Evolutionary conservation across 345 rosid species (phyloP), one percentile per base, ranked within the genome.

Genomic region (Carallia pectinifolia): DNA sequence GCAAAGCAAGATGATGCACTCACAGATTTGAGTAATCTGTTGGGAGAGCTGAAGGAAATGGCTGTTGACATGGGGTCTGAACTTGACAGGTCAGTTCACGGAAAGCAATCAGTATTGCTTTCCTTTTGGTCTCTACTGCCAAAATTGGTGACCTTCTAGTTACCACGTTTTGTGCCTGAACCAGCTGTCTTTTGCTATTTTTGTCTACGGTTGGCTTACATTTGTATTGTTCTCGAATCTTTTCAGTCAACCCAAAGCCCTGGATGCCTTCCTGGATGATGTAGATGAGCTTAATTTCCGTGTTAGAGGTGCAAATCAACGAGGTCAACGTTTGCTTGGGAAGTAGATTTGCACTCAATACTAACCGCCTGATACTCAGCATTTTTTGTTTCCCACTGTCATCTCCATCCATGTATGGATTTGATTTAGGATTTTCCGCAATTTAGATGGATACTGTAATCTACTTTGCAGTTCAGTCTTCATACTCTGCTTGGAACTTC

Each of bases 1-100:
- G 76, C 79, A 48, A 91, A 91, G 81, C 98, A 91, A 77, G 97
- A 94, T 62, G 97, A 91, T 71, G 87, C 79, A 18, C 82, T 95
- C 37, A 78, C 88, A 7, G 89, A 92, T 60, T 69, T 95, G 63
- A 92, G 97, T 55, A 68, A 80, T 71, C 74, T 94, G 30, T 71
- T 90, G 31, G 92, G 92, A 10, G 97, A 94, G 34, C 74, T 94
- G 72, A 94, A 90, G 81, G 71, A 65, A 36, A 94, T 94, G 97
- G 99, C 97, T 17, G 61, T 84, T 18, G 97, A 87, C 63, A 88
- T 94, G 96, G 97, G 97, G 53, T 77, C 84, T 3, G 98, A 90
- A 78, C 83, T 94, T 68, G 91, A 83, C 66, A 77, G 88, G 98
- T 94, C 68, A 33, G 84, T 77, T 18, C 33, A 1, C 7, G 33